Percentiles rank a stretch among this genome's conserved stretches.
phyloP scores from a whole-genome alignment of 257 asterid genomes.

The Eustoma russellianum region DNA sequence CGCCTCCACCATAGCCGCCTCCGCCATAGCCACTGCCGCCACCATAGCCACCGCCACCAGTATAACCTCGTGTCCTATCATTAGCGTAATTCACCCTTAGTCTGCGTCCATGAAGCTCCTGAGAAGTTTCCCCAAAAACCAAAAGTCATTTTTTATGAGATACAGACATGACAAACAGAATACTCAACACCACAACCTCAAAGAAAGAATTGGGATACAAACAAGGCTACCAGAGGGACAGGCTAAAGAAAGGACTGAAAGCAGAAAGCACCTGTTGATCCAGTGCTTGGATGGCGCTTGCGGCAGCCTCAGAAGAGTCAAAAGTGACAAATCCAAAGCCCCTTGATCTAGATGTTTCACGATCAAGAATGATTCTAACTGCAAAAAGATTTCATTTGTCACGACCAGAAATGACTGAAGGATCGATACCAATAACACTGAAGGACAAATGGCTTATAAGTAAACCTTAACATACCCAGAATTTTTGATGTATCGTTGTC shows the following conservation, averaged over 20 bases:
- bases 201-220: no score
- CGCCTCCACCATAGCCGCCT: constrained; percentile 5
- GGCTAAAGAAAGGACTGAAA: neutral
- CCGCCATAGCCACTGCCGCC: constrained; percentile 6
- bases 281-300: constrained; percentile 85
- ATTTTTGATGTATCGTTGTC: no score
- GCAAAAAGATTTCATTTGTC: constrained; percentile 12
- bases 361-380: constrained; percentile 67
- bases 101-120: constrained; percentile 78
- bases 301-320: constrained; percentile 52
- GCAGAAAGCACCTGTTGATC: constrained; percentile 55
- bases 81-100: constrained; percentile 63
- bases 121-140: neutral
- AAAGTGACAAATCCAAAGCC: constrained; percentile 88
- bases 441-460: no score
- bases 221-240: no score
- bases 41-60: constrained; percentile 29
- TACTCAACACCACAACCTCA: no score
- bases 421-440: no score
- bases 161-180: no score
- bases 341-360: constrained; percentile 72
- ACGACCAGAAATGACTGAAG: no score
- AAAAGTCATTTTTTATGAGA: no score
- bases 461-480: no score
- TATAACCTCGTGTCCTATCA: constrained; percentile 50